phyloP scores from a whole-genome alignment of 805 yeast genomes.

The Scheffersomyces lignosus region DNA sequence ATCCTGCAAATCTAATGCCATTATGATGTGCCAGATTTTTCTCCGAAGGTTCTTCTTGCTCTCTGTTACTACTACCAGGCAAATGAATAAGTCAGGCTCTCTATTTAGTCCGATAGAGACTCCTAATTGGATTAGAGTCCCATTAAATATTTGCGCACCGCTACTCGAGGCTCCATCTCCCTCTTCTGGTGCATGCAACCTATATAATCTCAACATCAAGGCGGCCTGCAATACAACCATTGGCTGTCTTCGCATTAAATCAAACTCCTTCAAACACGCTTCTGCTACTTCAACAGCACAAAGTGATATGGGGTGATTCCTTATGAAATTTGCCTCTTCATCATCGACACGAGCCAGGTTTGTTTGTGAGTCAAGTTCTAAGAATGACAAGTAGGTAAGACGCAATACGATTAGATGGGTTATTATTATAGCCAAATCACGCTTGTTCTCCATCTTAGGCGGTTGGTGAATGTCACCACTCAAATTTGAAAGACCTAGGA shows the following conservation, averaged over 20 bases:
- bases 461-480: constrained; percentile 9
- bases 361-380: constrained; percentile 1
- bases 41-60: neutral
- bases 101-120: constrained; percentile 1
- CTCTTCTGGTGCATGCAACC: constrained; percentile 17
- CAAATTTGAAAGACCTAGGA: constrained; percentile 12
- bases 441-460: constrained; percentile 2
- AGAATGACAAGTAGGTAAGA: constrained; percentile 15
- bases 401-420: constrained; percentile 14
- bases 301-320: neutral
- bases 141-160: constrained; percentile 13
- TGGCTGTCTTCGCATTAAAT: neutral
- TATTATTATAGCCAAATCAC: constrained; percentile 13
- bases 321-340: neutral
- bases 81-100: constrained; percentile 2
- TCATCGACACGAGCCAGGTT: neutral
- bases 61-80: constrained; percentile 3
- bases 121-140: constrained; percentile 8
- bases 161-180: constrained; percentile 5
- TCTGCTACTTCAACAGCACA: neutral
- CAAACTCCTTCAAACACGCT: neutral
- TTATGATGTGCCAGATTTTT: constrained; percentile 2
- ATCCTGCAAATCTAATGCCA: neutral
- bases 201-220: constrained; percentile 1
- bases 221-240: neutral